Base-by-base conservation (phyloP, 2,329 filamentous ascomycete genomes). In the Exophiala spinifera region DNA sequence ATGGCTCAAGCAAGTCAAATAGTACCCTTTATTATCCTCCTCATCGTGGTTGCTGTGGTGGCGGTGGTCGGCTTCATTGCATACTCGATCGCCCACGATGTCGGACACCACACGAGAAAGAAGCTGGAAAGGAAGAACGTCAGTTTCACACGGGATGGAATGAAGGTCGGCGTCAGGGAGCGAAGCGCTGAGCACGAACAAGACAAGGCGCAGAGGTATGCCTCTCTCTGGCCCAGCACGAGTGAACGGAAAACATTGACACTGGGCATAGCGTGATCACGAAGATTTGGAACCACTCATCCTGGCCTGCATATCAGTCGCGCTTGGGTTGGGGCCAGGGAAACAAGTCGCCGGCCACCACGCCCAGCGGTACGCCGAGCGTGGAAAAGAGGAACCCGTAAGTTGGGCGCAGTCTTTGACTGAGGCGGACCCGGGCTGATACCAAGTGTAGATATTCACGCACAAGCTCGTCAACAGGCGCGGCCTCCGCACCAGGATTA, bases 121-220 rank as follows among this genome's bases (percentile, higher is more conserved):
- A 81, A 82, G 61, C 80, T 86, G 78, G 81, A 85, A 70, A 82
- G 82, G 73, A 82, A 82, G 68, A 78, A 86, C 60, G 76, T 86
- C 34, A 69, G 74, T 10, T 79, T 85, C 65, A 78, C 78, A 1
- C 81, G 79, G 64, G 82, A 84, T 42, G 83, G 83, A 19, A 76
- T 82, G 61, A 79, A 79, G 59, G 81, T 86, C 7, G 79, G 79
- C 1, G 77, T 85, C 42, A 83, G 80, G 68, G 78, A 84, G 62
- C 62, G 82, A 10, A 72, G 70, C 21, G 73, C 77, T 3, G 83
- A 86, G 71, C 75, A 80, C 31, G 81, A 83, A 63, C 76, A 78
- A 61, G 82, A 85, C 65, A 76, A 70, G 67, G 83, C 80, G 44
- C 83, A 86, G 69, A 79, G 73, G 76, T 78, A 61, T n/a, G n/a